Percentiles rank a stretch among this genome's conserved stretches.
phyloP scores from a whole-genome alignment of 2,329 filamentous ascomycete genomes.

The Epichloe scottii region DNA sequence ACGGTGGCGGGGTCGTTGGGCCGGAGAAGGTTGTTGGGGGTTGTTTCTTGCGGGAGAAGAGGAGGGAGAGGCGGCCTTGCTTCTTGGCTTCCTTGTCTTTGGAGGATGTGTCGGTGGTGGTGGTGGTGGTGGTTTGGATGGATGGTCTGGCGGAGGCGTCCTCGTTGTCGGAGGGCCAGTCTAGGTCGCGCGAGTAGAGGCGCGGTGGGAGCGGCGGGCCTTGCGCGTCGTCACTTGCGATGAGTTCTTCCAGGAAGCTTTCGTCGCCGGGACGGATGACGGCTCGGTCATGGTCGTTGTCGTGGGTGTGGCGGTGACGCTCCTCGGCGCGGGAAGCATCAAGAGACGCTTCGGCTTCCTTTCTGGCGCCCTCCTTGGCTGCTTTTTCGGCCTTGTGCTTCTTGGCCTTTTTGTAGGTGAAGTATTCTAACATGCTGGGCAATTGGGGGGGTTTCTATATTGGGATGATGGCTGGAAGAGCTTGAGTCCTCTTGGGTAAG shows the following conservation, averaged over 20 bases:
- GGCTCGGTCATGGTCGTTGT: slow-evolving; percentile 16
- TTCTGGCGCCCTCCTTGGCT: slow-evolving; percentile 15
- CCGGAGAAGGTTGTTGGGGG: slow-evolving; percentile 17
- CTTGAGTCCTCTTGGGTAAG: neutral
- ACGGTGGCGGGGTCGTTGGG: slow-evolving; percentile 14
- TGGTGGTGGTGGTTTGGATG: slow-evolving; percentile 14
- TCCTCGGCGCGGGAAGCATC: neutral
- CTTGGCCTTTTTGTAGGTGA: slow-evolving; percentile 50
- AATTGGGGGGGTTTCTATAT: neutral
- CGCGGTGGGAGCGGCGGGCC: slow-evolving; percentile 44
- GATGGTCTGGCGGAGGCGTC: slow-evolving; percentile 18
- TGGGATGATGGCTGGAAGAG: too few relatives aligned
- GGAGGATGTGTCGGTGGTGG: slow-evolving; percentile 11
- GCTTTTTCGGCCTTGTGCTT: slow-evolving; percentile 42
- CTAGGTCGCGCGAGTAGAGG: slow-evolving; percentile 36
- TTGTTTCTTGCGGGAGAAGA: slow-evolving; percentile 28
- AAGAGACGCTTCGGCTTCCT: slow-evolving; percentile 7
- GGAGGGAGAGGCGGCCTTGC: slow-evolving; percentile 21
- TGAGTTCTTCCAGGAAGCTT: slow-evolving; percentile 42
- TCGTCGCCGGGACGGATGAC: slow-evolving; percentile 46
- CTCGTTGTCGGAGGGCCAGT: slow-evolving; percentile 28
- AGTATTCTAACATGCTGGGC: slow-evolving; percentile 47
- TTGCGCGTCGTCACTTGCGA: slow-evolving; percentile 29
- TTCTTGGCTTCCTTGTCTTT: slow-evolving; percentile 21
- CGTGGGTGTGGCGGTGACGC: slow-evolving; percentile 2